Evolutionary conservation across 2,329 filamentous ascomycete species (phyloP), one percentile per base, ranked within the genome.

Genomic region (Epicoccum sorghinum): DNA sequence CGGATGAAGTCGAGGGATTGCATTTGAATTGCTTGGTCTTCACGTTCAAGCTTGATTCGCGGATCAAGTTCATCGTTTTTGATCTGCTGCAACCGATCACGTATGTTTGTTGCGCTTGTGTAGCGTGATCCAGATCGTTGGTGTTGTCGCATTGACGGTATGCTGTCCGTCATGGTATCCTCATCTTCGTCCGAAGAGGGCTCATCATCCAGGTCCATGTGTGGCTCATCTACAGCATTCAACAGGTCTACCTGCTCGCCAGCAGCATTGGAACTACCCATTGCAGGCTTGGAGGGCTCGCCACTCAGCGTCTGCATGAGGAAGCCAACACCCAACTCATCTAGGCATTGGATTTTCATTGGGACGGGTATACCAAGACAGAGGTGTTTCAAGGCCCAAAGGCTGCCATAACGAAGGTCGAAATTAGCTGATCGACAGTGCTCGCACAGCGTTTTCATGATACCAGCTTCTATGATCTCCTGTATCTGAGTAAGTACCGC

Each of bases 351-450:
- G 66, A 89, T 88, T 75, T 95, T 96, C 61, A 90, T 79, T 10
- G 88, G 83, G 39, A 88, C 86, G 14, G 83, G 83, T 5, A 89
- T 85, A 22, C 86, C 87, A 59, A 89, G 83, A 3, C 96, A 88
- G 44, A 97, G 83, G 75, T 98, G 91, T 71, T 98, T 98, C 53
- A 99, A 78, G 5, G 92, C 91, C 93, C 95, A 99, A 1, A 99
- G 77, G 22, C 93, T 92, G 65, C 95, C 92, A 24, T 96, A 81
- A 23, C 91, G 86, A 47, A 98, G 80, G 41, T 87, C 85, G n/a
- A 89, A 84, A 67, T 93, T 90, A 41, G 84, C 82, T 0, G 90
- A 95, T 71, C 90, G 90, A 1, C 93, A 91, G 70, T 96, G 90
- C 62, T 90, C 85, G 68, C 92, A 96, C 1, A 98, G 79, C 0